phyloP scores from a whole-genome alignment of 768 basidiomycete species.

The Termitomyces sp. region DNA sequence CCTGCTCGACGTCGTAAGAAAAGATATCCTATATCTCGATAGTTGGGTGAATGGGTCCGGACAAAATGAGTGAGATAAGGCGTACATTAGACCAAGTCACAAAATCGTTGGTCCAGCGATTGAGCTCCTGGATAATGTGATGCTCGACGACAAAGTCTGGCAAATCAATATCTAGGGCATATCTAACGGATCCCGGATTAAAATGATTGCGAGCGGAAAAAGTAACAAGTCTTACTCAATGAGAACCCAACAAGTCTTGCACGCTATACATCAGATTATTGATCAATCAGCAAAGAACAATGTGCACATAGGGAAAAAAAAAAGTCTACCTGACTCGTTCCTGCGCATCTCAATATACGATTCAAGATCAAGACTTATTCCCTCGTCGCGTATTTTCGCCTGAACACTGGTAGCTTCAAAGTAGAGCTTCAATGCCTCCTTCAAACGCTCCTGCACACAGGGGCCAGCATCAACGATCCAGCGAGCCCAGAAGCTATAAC shows the following conservation, averaged over 20 bases:
- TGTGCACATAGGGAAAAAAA: too few species aligned
- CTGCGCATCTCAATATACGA: constrained; percentile 70
- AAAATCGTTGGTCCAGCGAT: constrained; percentile 70
- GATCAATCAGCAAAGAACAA: background rate
- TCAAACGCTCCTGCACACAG: constrained; percentile 65
- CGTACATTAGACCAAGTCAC: constrained; percentile 84
- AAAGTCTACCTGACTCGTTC: constrained; percentile 61
- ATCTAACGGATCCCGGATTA: constrained; percentile 32
- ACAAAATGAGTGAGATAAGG: background rate
- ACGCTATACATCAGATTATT: constrained; percentile 32
- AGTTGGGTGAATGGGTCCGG: background rate
- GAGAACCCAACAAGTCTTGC: constrained; percentile 73
- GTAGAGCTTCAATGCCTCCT: constrained; percentile 63
- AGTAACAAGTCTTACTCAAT: constrained; percentile 50
- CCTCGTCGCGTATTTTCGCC: constrained; percentile 51
- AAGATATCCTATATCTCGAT: constrained; percentile 54
- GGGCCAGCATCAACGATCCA: constrained; percentile 53
- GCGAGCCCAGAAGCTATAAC: constrained; percentile 63
- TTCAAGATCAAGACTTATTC: constrained; percentile 62
- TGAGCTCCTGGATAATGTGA: constrained; percentile 56
- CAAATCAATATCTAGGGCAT: constrained; percentile 63
- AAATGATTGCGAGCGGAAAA: background rate
- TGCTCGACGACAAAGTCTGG: constrained; percentile 70
- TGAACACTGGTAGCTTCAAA: constrained; percentile 68
- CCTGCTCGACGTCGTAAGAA: constrained; percentile 75